Base-by-base conservation (phyloP, 2,329 filamentous ascomycete species). In the Corinectria fuckeliana region DNA sequence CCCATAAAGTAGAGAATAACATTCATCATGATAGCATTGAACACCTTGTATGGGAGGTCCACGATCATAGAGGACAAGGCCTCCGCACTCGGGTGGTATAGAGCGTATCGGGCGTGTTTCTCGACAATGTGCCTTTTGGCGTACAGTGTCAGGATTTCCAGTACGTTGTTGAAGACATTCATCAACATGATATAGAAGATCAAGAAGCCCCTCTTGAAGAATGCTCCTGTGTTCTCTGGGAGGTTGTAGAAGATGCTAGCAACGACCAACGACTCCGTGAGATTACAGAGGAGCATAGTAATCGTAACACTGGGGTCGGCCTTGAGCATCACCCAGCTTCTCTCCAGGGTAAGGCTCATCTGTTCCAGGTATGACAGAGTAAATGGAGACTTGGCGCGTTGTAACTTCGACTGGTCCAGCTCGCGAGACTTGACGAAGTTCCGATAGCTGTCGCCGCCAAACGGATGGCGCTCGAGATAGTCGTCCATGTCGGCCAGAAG, bases 1-100 rank as follows among this genome's bases (percentile, higher is more conserved):
- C 84, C 83, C 83, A 90, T 84, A 71, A 90, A 89, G 74, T 90
- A 90, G 0, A 90, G 72, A 2, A 83, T 58, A 2, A 39, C 11
- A 16, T 64, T 64, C 13, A 64, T 58, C 45, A 90, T 73, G 2
- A 83, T 50, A 1, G 44, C 47, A 9, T 62, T 62, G 34, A 61
- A 53, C 0, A 60, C 50, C 52, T 64, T 64, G 41, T 54, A 59
- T 2, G 62, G 62, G 7, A 64, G 23, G 5, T 64, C 62, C 11
- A 48, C 38, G 3, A 64, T 48, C 16, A 56, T 56, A n/a, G 50
- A 50, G 0, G 62, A 55, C 2, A 65, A 26, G 0, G 69, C 66
- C 5, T 71, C 64, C 0, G 68, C 63, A 3, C 60, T 62, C 2
- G 69, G 71, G 16, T 72, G 71, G 52, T 73, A 74, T 6, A 73